These are phyloP conservation scores for Balamuthia mandrillaris DNA, from an alignment of 208 protist species.

Conservation along the genomic window DNA sequence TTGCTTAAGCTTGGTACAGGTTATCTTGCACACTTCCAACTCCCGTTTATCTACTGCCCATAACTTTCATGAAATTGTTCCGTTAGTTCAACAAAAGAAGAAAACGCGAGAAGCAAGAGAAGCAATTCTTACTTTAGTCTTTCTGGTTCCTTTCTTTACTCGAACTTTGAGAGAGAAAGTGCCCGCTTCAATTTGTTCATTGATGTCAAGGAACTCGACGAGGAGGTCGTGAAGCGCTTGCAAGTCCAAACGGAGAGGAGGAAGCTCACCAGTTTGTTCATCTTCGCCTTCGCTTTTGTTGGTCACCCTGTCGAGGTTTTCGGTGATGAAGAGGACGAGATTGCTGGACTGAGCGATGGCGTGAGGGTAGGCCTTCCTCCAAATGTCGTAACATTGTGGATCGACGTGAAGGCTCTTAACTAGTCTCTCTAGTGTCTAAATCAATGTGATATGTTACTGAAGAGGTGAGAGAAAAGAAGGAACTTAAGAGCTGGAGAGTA, in stretches of 20 bases:
- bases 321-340: constrained; percentile 4
- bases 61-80: too few relatives aligned
- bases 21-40: background rate
- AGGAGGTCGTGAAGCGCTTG: too few relatives aligned
- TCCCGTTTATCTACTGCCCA: background rate
- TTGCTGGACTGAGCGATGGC: background rate
- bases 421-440: background rate
- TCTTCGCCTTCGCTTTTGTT: background rate
- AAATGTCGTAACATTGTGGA: background rate
- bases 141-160: background rate
- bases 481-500: background rate
- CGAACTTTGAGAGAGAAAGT: background rate
- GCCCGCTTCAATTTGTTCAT: background rate
- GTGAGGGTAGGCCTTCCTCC: background rate
- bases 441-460: background rate
- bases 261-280: too few relatives aligned
- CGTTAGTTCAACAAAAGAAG: background rate
- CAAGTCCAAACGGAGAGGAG: too few relatives aligned
- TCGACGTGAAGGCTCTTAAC: background rate
- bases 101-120: background rate
- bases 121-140: background rate
- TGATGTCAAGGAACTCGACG: background rate
- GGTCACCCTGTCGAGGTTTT: background rate
- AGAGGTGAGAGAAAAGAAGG: background rate
- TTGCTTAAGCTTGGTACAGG: background rate